Evolutionary conservation across 805 yeast species (phyloP).

Genomic region (Lipomyces spencermartinsiae): DNA sequence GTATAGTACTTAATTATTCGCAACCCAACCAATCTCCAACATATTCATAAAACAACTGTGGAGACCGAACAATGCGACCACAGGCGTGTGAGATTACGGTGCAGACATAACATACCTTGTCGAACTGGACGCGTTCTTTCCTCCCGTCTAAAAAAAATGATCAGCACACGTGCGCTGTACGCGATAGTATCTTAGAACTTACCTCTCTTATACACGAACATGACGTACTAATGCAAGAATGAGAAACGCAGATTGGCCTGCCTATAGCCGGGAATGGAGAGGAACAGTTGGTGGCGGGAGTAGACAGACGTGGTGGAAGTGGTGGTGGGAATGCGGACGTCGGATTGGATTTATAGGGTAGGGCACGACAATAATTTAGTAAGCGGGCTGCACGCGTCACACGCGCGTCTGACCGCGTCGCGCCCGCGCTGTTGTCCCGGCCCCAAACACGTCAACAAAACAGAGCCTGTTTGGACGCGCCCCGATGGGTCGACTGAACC

Average conservation of each 20-base stretch:
- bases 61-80: neutral
- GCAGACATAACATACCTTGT: conserved; percentile 48
- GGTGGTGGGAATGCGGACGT: conserved; percentile 4
- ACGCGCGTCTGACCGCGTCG: neutral
- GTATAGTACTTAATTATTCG: neutral
- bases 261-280: neutral
- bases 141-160: conserved; percentile 66
- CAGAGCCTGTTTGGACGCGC: neutral
- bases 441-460: neutral
- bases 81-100: neutral
- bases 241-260: neutral
- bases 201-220: conserved; percentile 42
- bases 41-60: neutral
- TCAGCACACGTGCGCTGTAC: neutral
- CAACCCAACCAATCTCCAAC: neutral
- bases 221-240: conserved; percentile 4
- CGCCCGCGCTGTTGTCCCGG: neutral
- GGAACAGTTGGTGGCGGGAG: conserved; percentile 2
- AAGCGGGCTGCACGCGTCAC: conserved; percentile 9
- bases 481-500: no score
- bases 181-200: neutral
- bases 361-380: conserved; percentile 3
- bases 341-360: neutral
- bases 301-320: neutral
- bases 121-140: conserved; percentile 88